These are phyloP conservation scores for Terfezia boudieri DNA, from an alignment of 495 filamentous ascomycete species.

Conservation along the genomic window DNA sequence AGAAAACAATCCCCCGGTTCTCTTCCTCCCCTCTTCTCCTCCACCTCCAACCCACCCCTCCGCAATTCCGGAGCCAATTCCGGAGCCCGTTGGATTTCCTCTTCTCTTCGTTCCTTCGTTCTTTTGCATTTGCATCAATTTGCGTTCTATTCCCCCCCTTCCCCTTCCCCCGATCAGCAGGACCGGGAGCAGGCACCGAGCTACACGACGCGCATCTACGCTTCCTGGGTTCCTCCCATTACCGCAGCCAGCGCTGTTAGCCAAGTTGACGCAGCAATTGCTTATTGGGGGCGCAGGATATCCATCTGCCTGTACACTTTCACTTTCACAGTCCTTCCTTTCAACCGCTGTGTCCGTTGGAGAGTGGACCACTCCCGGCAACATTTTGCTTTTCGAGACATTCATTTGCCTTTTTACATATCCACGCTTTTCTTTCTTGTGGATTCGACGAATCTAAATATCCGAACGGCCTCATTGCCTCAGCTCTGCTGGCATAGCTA, in stretches of 20 bases:
- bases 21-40: background rate
- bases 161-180: background rate
- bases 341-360: too few relatives aligned
- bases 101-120: slow-evolving; percentile 8
- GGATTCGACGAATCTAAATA: background rate
- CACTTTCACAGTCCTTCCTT: slow-evolving; percentile 8
- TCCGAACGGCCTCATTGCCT: background rate
- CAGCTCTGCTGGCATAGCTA: slow-evolving; percentile 17
- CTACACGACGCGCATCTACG: background rate
- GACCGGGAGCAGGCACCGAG: background rate
- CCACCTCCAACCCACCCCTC: background rate
- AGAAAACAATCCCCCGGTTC: slow-evolving; percentile 1
- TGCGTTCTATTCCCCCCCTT: background rate
- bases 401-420: slow-evolving; percentile 1
- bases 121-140: background rate
- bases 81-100: slow-evolving; percentile 3
- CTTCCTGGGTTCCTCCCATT: background rate
- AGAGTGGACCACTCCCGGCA: too few relatives aligned
- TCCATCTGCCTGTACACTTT: slow-evolving; percentile 2
- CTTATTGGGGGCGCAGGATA: background rate
- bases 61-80: background rate
- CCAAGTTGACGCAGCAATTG: background rate
- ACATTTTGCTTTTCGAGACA: slow-evolving; percentile 5
- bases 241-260: background rate
- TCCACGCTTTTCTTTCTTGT: slow-evolving; percentile 1